Conservation (phyloP, 1,139 yeast genomes). For the Geotrichum candidum region DNA sequence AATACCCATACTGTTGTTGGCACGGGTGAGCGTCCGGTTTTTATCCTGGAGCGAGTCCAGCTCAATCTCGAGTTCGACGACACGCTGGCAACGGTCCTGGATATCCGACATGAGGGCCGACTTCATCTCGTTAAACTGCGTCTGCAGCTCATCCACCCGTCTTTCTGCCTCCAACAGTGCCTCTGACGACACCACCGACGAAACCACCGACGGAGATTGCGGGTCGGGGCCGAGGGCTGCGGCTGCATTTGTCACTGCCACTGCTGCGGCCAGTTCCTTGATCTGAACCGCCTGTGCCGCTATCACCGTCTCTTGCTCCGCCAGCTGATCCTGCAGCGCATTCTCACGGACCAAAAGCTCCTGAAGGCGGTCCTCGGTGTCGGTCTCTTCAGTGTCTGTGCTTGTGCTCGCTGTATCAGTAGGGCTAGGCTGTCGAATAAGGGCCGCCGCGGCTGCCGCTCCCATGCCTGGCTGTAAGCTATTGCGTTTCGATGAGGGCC, state of each 20-base stretch:
- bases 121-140: conserved; percentile 33
- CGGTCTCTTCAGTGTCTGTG: conserved; percentile 20
- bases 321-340: conserved; percentile 33
- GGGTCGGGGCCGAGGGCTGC: background rate
- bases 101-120: conserved; percentile 39
- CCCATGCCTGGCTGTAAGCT: background rate
- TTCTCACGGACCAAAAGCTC: conserved; percentile 33
- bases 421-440: background rate
- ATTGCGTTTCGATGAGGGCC: background rate
- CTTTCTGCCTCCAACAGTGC: background rate
- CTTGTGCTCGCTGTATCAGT: conserved; percentile 15
- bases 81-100: conserved; percentile 40
- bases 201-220: background rate
- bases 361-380: conserved; percentile 3
- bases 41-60: conserved; percentile 38
- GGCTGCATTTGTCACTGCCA: background rate
- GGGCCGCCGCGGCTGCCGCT: background rate
- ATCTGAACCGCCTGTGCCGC: conserved; percentile 19
- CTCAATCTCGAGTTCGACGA: conserved; percentile 41
- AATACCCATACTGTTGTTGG: conserved; percentile 28
- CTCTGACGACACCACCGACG: background rate
- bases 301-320: conserved; percentile 31
- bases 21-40: background rate
- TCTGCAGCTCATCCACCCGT: conserved; percentile 5
- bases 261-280: background rate